Conservation (phyloP, 768 basidiomycete genomes). For the Lactarius evosmus region DNA sequence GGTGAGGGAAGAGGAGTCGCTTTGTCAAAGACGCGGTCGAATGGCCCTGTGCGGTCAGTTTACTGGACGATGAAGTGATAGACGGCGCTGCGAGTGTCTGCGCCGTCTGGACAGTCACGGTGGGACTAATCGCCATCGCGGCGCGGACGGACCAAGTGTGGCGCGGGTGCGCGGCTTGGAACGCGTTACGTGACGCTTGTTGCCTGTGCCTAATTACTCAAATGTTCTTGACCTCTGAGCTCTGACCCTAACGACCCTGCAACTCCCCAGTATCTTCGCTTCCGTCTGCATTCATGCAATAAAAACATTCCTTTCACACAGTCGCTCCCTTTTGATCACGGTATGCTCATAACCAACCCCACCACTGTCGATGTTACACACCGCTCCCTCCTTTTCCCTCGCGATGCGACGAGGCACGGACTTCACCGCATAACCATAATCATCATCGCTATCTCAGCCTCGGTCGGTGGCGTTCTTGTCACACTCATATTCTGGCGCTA, state of each 20-base stretch:
- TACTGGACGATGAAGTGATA: slow-evolving; percentile 24
- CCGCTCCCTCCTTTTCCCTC: slow-evolving; percentile 12
- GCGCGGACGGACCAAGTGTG: neutral
- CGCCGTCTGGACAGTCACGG: neutral
- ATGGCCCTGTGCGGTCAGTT: slow-evolving; percentile 5
- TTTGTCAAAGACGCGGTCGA: slow-evolving; percentile 23
- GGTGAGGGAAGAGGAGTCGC: slow-evolving; percentile 64
- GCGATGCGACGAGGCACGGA: neutral
- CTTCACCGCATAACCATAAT: slow-evolving; percentile 41
- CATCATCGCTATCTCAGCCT: slow-evolving; percentile 47
- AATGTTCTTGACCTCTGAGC: no score
- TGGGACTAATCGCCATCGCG: slow-evolving; percentile 5
- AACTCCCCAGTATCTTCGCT: neutral
- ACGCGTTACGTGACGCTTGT: no score
- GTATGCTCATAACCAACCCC: neutral
- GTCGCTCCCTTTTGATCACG: neutral
- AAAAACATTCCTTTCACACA: slow-evolving; percentile 6
- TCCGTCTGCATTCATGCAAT: neutral
- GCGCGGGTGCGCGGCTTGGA: no score
- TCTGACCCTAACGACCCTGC: neutral
- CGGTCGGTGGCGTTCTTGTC: slow-evolving; percentile 41
- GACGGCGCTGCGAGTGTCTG: slow-evolving; percentile 21
- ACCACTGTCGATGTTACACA: neutral
- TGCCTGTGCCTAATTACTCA: neutral
- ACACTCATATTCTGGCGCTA: slow-evolving; percentile 40